These are phyloP conservation scores for Purpureocillium takamizusanense DNA, from an alignment of 2,329 filamentous ascomycete species.

Conservation along the genomic window DNA sequence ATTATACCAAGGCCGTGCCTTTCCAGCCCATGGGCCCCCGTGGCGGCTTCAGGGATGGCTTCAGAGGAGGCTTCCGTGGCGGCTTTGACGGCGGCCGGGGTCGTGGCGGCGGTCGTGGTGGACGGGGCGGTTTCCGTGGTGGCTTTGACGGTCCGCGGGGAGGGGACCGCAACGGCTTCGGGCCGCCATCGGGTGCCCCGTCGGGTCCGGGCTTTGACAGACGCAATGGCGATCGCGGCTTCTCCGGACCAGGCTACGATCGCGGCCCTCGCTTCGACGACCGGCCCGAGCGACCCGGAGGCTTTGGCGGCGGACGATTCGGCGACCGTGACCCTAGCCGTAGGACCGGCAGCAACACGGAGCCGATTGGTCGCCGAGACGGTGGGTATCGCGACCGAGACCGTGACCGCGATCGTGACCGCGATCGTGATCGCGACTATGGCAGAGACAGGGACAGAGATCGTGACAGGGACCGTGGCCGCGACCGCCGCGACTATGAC, in stretches of 20 bases:
- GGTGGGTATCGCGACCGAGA: conserved; percentile 41
- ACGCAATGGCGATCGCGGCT: conserved; percentile 28
- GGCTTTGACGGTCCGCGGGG: conserved; percentile 25
- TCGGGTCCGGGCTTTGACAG: conserved; percentile 48
- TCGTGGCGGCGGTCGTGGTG: conserved; percentile 37
- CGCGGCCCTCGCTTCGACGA: conserved; percentile 50
- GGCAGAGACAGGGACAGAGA: conserved; percentile 31
- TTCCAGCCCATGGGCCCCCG: conserved; percentile 60
- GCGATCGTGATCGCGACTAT: conserved; percentile 29
- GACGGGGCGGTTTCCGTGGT: conserved; percentile 45
- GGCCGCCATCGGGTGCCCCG: conserved; percentile 48
- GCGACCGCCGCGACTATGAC: conserved; percentile 32
- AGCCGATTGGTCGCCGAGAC: conserved; percentile 65
- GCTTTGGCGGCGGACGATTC: conserved; percentile 34
- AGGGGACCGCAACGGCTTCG: conserved; percentile 36
- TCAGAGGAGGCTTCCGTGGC: conserved; percentile 36
- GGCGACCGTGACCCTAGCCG: conserved; percentile 25
- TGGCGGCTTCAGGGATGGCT: conserved; percentile 29
- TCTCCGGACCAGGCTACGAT: conserved; percentile 45
- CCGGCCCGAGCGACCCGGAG: conserved; percentile 35
- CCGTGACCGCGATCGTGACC: conserved; percentile 33
- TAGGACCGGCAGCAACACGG: conserved; percentile 69
- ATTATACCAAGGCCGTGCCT: conserved; percentile 77
- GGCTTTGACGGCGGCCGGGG: conserved; percentile 33
- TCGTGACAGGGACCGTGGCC: conserved; percentile 19